These are phyloP conservation scores for Teratosphaeriaceae sp. DNA, from an alignment of 2,329 filamentous ascomycete genomes.

Conservation along the genomic window DNA sequence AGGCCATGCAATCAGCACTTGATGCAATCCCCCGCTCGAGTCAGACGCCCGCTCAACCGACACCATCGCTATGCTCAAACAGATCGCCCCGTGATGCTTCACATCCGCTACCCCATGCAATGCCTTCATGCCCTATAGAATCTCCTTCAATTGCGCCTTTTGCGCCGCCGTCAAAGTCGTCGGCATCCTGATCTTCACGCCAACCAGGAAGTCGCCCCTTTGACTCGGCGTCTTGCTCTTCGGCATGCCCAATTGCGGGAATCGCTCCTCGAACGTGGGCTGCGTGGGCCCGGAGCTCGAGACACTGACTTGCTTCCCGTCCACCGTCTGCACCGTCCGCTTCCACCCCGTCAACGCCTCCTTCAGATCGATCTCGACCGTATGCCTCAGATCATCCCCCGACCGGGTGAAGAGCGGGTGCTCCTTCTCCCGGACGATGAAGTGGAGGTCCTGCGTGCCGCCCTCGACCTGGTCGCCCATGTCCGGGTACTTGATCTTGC, in stretches of 20 bases:
- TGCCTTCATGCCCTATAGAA: slow-evolving; percentile 50
- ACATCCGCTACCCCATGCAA: neutral
- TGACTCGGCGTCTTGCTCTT: slow-evolving; percentile 81
- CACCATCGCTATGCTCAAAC: too few relatives aligned
- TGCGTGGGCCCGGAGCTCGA: slow-evolving; percentile 78
- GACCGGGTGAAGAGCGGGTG: slow-evolving; percentile 80
- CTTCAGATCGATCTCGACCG: slow-evolving; percentile 77
- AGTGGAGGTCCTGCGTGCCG: slow-evolving; percentile 89
- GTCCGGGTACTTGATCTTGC: slow-evolving; percentile 96
- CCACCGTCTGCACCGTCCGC: slow-evolving; percentile 86
- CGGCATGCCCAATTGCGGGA: slow-evolving; percentile 87
- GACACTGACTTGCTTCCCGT: slow-evolving; percentile 76
- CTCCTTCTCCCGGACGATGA: slow-evolving; percentile 90
- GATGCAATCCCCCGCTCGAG: slow-evolving; percentile 9
- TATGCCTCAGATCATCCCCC: slow-evolving; percentile 77
- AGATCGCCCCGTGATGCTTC: neutral
- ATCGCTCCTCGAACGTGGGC: slow-evolving; percentile 73
- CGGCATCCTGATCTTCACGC: slow-evolving; percentile 90
- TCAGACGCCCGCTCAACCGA: neutral
- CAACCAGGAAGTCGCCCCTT: slow-evolving; percentile 81
- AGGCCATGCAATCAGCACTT: slow-evolving; percentile 11
- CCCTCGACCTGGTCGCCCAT: slow-evolving; percentile 98
- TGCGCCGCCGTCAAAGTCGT: slow-evolving; percentile 67
- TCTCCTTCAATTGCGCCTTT: slow-evolving; percentile 73
- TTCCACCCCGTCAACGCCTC: slow-evolving; percentile 94